Evolutionary conservation across 129 eudicot species (phyloP).

Genomic region (Saussurea involucrata): DNA sequence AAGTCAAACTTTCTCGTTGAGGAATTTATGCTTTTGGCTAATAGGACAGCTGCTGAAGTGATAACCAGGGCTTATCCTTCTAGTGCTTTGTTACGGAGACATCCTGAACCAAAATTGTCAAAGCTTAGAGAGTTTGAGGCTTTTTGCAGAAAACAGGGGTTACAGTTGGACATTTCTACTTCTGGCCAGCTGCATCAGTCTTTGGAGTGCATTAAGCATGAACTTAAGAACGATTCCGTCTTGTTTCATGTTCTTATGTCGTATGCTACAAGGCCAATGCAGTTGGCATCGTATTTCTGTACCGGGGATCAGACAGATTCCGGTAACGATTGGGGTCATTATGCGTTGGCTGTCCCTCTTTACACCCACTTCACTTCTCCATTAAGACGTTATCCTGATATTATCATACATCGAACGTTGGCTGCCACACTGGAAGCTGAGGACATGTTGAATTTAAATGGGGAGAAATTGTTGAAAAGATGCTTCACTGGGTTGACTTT

Average conservation of each 20-base stretch:
- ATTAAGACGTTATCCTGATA: conserved; percentile 83
- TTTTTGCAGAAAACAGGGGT: conserved; percentile 70
- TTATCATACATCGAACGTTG: conserved; percentile 76
- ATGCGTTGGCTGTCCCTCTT: conserved; percentile 81
- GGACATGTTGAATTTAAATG: conserved; percentile 20
- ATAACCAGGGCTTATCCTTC: conserved; percentile 78
- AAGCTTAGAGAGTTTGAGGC: conserved; percentile 74
- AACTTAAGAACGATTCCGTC: conserved; percentile 61
- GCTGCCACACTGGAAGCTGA: conserved; percentile 85
- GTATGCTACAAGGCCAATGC: conserved; percentile 91
- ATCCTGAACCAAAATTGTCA: conserved; percentile 81
- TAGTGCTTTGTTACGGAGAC: conserved; percentile 72
- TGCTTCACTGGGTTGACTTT: conserved; percentile 59
- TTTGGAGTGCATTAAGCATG: conserved; percentile 51
- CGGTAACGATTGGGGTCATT: conserved; percentile 57
- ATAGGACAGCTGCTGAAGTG: conserved; percentile 85
- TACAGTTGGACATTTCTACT: conserved; percentile 57
- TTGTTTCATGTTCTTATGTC: conserved; percentile 64
- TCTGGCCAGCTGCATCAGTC: conserved; percentile 63
- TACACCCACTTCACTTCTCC: conserved; percentile 96
- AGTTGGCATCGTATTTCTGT: conserved; percentile 78
- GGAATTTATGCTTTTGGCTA: conserved; percentile 94
- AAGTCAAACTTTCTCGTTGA: conserved; percentile 78
- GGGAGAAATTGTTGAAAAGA: conserved; percentile 27
- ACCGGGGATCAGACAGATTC: conserved; percentile 56